Base-by-base conservation (phyloP, 108 stramenopile species). In the Halocafeteria seosinensis region DNA sequence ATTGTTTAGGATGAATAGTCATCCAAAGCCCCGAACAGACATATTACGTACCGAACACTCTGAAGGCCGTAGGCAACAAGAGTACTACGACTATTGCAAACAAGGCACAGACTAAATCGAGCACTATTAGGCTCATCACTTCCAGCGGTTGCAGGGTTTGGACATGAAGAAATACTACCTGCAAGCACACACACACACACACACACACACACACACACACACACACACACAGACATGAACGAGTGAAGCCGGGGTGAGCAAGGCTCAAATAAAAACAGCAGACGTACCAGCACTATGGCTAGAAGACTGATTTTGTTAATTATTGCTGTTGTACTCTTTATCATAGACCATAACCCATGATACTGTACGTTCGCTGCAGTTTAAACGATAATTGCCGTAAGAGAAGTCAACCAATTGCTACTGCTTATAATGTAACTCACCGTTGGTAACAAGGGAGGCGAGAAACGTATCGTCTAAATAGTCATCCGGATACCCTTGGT, bases 391-490 rank as follows among this genome's bases (percentile, higher is more conserved):
- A n/a, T n/a, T n/a, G n/a, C n/a, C n/a, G n/a, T n/a, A n/a, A 47
- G 42, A 47, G 42, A 47, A n/a, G 21, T 21, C 17, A 17, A 47
- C n/a, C 21, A 47, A n/a, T 17, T n/a, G 42, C 17, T n/a, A 47
- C 21, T n/a, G n/a, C 17, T 21, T n/a, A 47, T 47, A n/a, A 47
- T 21, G 42, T 17, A 60, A 27, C 72, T 34, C 68, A 73, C 73
- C 69, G 63, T 74, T 74, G 36, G 72, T 74, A 17, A 70, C 73
- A 12, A 77, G 64, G 34, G 69, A 68, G 37, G 73, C 71, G 47
- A 77, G 57, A 37, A 77, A 77, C 1, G 58, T 50, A 21, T 53
- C 63, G 13, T 75, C 72, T 50, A 69, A 72, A 53, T 73, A 52
- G 66, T 77, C 74, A 35, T 77, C 76, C 0, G 71, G 71, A 65